Evolutionary conservation across 305 asterid species (phyloP).

Genomic region (Solanum hybrid): DNA sequence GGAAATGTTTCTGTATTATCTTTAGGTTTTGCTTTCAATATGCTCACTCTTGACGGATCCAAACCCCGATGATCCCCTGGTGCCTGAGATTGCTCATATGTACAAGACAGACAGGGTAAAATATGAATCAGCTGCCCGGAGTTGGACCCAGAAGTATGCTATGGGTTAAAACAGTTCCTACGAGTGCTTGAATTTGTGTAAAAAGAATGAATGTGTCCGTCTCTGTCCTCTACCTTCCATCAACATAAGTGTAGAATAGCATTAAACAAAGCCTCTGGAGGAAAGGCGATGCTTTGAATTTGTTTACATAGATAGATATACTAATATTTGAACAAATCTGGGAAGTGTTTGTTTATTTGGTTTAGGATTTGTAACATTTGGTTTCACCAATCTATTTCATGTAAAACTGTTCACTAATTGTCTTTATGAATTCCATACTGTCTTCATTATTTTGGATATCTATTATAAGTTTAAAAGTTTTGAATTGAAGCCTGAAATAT

Average conservation of each 20-base stretch:
- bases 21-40: conserved; percentile 58
- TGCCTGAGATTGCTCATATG: conserved; percentile 61
- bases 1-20: neutral
- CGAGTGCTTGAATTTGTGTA: conserved; percentile 7
- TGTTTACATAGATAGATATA: conserved; percentile 16
- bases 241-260: conserved; percentile 14
- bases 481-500: neutral
- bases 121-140: conserved; percentile 58
- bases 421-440: neutral
- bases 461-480: neutral
- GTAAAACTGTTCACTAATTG: neutral
- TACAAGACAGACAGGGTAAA: conserved; percentile 54
- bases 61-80: conserved; percentile 61
- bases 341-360: neutral
- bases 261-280: neutral
- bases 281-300: neutral
- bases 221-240: conserved; percentile 10
- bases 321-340: conserved; percentile 6
- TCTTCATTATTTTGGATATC: neutral
- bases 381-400: neutral
- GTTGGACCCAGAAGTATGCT: conserved; percentile 72
- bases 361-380: neutral
- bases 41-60: conserved; percentile 63
- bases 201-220: conserved; percentile 16
- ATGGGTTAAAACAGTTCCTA: conserved; percentile 34